phyloP scores from a whole-genome alignment of 108 stramenopile genomes.

The Cyclotella kingstonii region DNA sequence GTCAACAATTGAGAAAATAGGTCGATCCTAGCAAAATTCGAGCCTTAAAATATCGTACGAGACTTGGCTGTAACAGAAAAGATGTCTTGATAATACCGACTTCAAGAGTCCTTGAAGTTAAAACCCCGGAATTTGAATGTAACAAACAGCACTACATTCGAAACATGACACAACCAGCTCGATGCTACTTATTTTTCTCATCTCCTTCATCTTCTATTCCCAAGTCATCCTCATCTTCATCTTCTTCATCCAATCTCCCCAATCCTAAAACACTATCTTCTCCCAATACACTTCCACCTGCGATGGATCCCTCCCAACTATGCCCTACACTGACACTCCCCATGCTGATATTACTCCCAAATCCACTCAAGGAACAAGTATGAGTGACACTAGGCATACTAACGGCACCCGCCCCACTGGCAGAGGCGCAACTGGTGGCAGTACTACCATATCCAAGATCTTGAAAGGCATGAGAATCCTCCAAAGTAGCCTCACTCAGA shows the following conservation, averaged over 20 bases:
- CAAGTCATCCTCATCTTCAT: slow-evolving; percentile 33
- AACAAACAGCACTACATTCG: too few relatives aligned
- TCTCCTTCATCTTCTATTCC: slow-evolving; percentile 7
- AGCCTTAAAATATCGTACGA: too few relatives aligned
- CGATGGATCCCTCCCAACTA: slow-evolving; percentile 34
- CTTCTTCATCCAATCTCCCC: slow-evolving; percentile 47
- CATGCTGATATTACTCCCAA: slow-evolving; percentile 29
- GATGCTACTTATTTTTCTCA: too few relatives aligned
- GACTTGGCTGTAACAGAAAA: too few relatives aligned
- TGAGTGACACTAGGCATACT: slow-evolving; percentile 38
- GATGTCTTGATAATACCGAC: too few relatives aligned
- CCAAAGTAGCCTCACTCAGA: slow-evolving; percentile 44
- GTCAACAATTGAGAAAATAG: too few relatives aligned
- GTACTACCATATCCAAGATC: slow-evolving; percentile 27
- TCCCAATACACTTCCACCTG: slow-evolving; percentile 35
- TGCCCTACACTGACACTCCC: slow-evolving; percentile 31
- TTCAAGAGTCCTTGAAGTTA: too few relatives aligned
- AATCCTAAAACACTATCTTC: slow-evolving; percentile 31
- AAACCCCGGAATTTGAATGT: too few relatives aligned
- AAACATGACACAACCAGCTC: too few relatives aligned
- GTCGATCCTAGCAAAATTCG: too few relatives aligned
- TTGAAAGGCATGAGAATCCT: slow-evolving; percentile 51
- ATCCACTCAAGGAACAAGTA: slow-evolving; percentile 25
- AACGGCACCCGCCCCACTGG: neutral
- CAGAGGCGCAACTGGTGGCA: neutral